phyloP scores from a whole-genome alignment of 1,284 basidiomycete species.

The Moesziomyces sp. region DNA sequence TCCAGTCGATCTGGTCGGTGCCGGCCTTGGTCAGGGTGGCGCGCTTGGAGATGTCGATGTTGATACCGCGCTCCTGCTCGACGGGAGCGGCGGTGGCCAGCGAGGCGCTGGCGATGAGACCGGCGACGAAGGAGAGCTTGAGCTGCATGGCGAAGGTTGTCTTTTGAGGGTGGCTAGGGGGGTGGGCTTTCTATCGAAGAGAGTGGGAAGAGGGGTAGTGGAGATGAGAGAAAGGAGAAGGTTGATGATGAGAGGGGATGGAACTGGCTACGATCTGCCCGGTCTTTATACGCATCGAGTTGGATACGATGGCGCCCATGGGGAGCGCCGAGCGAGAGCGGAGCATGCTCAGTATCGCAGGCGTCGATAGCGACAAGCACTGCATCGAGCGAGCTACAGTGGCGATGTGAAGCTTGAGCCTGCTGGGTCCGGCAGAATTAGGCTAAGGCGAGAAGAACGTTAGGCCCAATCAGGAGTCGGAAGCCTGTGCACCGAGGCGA shows the following conservation, averaged over 20 bases:
- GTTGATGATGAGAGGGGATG: slow-evolving; percentile 4
- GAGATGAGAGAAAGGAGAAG: slow-evolving; percentile 1
- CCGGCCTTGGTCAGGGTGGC: slow-evolving; percentile 30
- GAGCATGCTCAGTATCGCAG: not conserved
- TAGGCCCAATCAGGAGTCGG: slow-evolving; percentile 15
- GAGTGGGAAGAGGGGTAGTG: not conserved
- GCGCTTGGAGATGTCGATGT: slow-evolving; percentile 51
- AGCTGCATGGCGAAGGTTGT: slow-evolving; percentile 49
- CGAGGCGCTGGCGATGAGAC: slow-evolving; percentile 48
- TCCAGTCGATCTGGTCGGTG: slow-evolving; percentile 47
- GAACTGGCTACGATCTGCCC: not conserved
- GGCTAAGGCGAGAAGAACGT: not conserved
- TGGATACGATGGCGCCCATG: not conserved
- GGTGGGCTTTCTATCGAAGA: not conserved
- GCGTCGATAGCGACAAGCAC: not conserved
- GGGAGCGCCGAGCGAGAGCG: not conserved
- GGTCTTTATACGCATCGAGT: slow-evolving; percentile 28
- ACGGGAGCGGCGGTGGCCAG: slow-evolving; percentile 47
- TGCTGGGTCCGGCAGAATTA: not conserved
- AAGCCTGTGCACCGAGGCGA: slow-evolving; percentile 35
- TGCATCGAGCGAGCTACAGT: not conserved
- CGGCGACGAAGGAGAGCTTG: slow-evolving; percentile 52
- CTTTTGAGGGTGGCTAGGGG: slow-evolving; percentile 1
- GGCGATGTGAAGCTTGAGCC: slow-evolving; percentile 4
- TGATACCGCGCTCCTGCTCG: slow-evolving; percentile 42